These are phyloP conservation scores for Phytopythium vexans DNA, from an alignment of 352 stramenopile genomes.

Conservation along the genomic window DNA sequence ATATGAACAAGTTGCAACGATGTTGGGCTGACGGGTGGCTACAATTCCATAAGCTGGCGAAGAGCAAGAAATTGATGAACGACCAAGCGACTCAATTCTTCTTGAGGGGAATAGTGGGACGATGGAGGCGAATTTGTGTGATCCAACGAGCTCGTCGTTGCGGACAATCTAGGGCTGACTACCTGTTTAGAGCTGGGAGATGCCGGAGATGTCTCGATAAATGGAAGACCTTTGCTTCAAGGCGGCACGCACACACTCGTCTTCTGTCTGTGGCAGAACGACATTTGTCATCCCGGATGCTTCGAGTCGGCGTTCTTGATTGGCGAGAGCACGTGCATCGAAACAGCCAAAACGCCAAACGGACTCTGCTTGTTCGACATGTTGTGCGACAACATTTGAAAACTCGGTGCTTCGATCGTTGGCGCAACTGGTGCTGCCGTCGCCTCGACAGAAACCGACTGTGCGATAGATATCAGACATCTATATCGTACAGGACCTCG, in stretches of 20 bases:
- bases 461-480: slow-evolving; percentile 12
- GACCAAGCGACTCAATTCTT: too few relatives aligned
- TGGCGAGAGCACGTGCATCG: slow-evolving; percentile 19
- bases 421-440: slow-evolving; percentile 9
- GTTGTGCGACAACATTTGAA: slow-evolving; percentile 17
- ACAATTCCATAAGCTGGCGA: slow-evolving; percentile 1
- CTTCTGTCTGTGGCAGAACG: slow-evolving; percentile 8
- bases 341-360: slow-evolving; percentile 16
- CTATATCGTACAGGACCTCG: slow-evolving; percentile 2
- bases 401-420: slow-evolving; percentile 17
- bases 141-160: too few relatives aligned
- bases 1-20: slow-evolving; percentile 12
- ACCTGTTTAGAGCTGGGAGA: too few relatives aligned
- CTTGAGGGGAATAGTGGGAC: too few relatives aligned
- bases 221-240: slow-evolving; percentile 15
- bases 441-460: slow-evolving; percentile 4
- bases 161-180: too few relatives aligned
- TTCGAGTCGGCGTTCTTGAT: slow-evolving; percentile 17
- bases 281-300: slow-evolving; percentile 12
- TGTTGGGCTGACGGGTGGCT: slow-evolving; percentile 17
- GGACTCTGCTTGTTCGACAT: slow-evolving; percentile 16
- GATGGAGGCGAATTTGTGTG: too few relatives aligned
- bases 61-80: background rate
- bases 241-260: background rate
- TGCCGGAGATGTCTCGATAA: slow-evolving; percentile 5